A percentile compares a stretch with the other conserved stretches of the same genome.
These are phyloP conservation scores for Penicillium coprophilum DNA, from an alignment of 495 filamentous ascomycete genomes.

Conservation along the genomic window DNA sequence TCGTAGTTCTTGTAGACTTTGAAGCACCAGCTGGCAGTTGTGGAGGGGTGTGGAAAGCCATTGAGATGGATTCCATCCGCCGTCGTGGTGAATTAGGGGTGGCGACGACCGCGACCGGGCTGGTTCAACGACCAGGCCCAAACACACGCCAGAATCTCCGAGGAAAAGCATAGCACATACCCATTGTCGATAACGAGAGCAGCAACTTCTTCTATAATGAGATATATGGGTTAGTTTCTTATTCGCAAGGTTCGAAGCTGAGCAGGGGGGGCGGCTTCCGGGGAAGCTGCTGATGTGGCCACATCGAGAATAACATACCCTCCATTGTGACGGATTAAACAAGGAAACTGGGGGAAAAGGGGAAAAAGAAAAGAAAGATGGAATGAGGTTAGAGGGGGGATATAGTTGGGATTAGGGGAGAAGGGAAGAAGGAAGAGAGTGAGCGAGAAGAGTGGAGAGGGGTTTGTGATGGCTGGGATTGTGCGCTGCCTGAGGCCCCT, in stretches of 20 bases:
- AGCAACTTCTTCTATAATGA: conserved; percentile 91
- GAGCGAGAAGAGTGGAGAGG: conserved; percentile 33
- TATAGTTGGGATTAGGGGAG: conserved; percentile 29
- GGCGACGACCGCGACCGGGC: conserved; percentile 30
- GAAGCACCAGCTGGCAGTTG: conserved; percentile 5
- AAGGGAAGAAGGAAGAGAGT: conserved; percentile 38
- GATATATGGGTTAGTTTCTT: conserved; percentile 53
- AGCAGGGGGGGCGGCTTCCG: conserved; percentile 18
- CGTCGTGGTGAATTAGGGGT: conserved; percentile 21
- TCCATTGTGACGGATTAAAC: conserved; percentile 63
- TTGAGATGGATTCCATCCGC: conserved; percentile 22
- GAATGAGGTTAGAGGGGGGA: conserved; percentile 33
- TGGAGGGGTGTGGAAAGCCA: conserved; percentile 13
- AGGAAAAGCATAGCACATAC: conserved; percentile 60
- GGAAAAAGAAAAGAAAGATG: conserved; percentile 43
- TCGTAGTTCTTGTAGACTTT: conserved; percentile 12
- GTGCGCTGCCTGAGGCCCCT: conserved; percentile 24
- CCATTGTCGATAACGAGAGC: conserved; percentile 99
- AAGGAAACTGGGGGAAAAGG: conserved; percentile 25
- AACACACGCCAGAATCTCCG: conserved; percentile 26
- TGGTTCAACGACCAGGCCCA: conserved; percentile 20
- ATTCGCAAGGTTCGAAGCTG: conserved; percentile 3
- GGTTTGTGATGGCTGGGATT: conserved; percentile 38
- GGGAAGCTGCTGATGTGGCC: conserved; percentile 42
- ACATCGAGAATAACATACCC: conserved; percentile 57